phyloP scores from a whole-genome alignment of 345 rosid genomes.

The Xanthoceras sorbifolium region DNA sequence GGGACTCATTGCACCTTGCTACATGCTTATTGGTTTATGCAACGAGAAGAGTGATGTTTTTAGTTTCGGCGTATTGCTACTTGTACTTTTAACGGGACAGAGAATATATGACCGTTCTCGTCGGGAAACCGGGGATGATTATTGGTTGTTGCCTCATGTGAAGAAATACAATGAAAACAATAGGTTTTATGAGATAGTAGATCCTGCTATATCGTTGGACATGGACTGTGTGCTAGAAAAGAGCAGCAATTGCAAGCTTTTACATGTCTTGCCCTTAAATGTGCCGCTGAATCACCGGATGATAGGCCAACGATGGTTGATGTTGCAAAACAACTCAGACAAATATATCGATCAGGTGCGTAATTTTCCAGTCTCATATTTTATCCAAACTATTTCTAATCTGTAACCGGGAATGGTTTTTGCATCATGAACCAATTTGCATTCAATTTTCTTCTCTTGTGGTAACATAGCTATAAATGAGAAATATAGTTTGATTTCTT shows the following conservation, averaged over 20 bases:
- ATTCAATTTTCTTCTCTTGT: too few species aligned
- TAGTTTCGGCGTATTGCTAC: neutral
- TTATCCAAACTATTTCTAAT: too few species aligned
- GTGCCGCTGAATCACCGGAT: neutral
- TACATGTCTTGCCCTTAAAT: neutral
- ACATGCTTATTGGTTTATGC: neutral
- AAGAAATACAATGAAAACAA: neutral
- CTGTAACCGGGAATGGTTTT: too few species aligned
- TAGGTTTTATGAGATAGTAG: neutral
- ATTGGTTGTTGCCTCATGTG: neutral
- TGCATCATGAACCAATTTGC: too few species aligned
- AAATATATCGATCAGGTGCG: neutral
- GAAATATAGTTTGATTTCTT: too few species aligned
- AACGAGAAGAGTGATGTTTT: constrained; percentile 36
- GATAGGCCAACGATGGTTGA: constrained; percentile 25
- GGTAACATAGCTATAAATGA: too few species aligned
- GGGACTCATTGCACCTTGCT: constrained; percentile 12
- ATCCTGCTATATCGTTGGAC: neutral
- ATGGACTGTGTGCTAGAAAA: neutral
- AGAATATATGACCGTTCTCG: too few species aligned
- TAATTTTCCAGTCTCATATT: too few species aligned
- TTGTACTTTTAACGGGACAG: neutral
- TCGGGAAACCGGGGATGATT: neutral
- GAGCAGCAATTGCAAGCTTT: constrained; percentile 11
- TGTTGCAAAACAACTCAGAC: constrained; percentile 25